Evolutionary conservation across 345 rosid genomes (phyloP).

Genomic region (Arabis alpina): DNA sequence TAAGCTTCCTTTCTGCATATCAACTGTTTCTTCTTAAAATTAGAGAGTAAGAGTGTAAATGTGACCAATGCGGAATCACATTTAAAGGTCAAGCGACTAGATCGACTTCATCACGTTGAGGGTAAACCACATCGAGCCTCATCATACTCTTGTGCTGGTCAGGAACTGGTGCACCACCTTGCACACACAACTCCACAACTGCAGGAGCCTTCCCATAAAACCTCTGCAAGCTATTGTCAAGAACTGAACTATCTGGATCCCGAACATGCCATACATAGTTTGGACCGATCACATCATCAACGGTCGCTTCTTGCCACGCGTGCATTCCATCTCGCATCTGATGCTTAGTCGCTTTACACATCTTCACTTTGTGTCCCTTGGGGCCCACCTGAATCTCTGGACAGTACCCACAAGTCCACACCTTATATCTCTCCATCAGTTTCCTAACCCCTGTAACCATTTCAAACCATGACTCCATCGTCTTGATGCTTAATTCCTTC

Average conservation of each 20-base stretch:
- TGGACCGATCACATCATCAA: constrained; percentile 73
- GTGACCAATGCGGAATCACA: constrained; percentile 5
- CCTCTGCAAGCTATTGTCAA: constrained; percentile 69
- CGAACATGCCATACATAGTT: constrained; percentile 87
- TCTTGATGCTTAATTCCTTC: constrained; percentile 53
- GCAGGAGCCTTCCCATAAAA: constrained; percentile 90
- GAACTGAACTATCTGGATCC: constrained; percentile 55
- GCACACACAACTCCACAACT: constrained; percentile 77
- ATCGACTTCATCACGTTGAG: constrained; percentile 78
- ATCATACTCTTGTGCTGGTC: constrained; percentile 75
- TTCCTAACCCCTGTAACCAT: constrained; percentile 67
- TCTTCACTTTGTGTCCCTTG: constrained; percentile 84
- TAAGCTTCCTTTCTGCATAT: constrained; percentile 7
- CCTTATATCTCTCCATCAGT: constrained; percentile 68
- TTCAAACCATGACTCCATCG: constrained; percentile 68
- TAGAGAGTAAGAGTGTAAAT: background rate
- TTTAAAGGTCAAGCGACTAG: constrained; percentile 57
- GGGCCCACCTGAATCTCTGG: constrained; percentile 94
- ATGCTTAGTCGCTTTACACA: constrained; percentile 85
- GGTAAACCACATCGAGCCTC: constrained; percentile 85
- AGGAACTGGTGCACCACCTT: constrained; percentile 74
- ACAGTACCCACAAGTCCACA: constrained; percentile 83
- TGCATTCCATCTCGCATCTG: constrained; percentile 81
- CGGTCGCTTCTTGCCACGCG: constrained; percentile 89
- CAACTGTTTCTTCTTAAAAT: constrained; percentile 2